These are phyloP conservation scores for Podila epigama DNA, from an alignment of 192 early-diverging fungal genomes.

Conservation along the genomic window DNA sequence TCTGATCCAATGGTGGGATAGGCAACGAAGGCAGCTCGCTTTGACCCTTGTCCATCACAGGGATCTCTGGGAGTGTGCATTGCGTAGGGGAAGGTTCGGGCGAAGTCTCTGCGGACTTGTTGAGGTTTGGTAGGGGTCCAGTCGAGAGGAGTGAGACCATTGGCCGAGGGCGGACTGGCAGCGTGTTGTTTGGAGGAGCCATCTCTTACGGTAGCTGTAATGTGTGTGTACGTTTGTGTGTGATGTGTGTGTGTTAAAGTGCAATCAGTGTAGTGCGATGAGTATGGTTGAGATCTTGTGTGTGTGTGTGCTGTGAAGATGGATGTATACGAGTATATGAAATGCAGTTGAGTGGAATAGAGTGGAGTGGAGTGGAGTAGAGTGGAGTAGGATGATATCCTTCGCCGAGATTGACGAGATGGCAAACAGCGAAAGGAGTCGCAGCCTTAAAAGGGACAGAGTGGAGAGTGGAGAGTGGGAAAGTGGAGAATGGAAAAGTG, in stretches of 20 bases:
- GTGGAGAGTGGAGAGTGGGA: not conserved
- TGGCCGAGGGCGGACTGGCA: not conserved
- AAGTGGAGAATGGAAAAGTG: not conserved
- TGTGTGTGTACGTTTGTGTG: too few species aligned
- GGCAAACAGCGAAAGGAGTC: not conserved
- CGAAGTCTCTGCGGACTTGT: conserved; percentile 39
- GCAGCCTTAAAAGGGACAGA: not conserved
- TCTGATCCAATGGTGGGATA: conserved; percentile 59
- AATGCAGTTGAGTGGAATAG: not conserved
- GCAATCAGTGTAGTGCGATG: too few species aligned
- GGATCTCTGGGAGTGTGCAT: conserved; percentile 3
- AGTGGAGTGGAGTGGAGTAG: not conserved
- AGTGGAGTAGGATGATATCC: not conserved
- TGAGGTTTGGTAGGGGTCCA: conserved; percentile 32
- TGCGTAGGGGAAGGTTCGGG: conserved; percentile 19
- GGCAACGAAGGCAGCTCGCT: conserved; percentile 51
- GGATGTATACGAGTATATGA: too few species aligned
- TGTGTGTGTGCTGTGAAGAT: too few species aligned
- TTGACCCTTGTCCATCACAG: conserved; percentile 26
- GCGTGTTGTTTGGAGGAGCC: conserved; percentile 14
- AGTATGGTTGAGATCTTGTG: too few species aligned
- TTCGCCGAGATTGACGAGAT: not conserved
- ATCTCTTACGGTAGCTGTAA: conserved; percentile 5
- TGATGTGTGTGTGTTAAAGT: too few species aligned
- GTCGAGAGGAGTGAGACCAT: conserved; percentile 34